phyloP scores from a whole-genome alignment of 2,329 filamentous ascomycete genomes.

The Bipolaris sorokiniana region DNA sequence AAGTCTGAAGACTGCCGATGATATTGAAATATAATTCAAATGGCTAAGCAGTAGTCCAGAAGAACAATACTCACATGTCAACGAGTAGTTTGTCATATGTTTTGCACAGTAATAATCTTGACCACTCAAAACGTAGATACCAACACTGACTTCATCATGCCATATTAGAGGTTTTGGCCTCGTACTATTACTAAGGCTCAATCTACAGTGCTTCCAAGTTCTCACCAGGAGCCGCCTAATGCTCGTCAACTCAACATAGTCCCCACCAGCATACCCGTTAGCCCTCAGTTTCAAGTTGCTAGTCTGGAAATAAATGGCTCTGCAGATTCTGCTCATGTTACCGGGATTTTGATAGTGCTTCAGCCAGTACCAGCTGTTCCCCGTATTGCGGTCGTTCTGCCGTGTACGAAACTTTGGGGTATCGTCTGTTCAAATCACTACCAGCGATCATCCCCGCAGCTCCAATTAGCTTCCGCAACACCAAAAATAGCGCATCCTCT shows the following conservation, averaged over 20 bases:
- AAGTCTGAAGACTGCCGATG: too few species aligned
- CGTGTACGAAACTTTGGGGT: slow-evolving; percentile 49
- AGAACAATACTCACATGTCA: too few species aligned
- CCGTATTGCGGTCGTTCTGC: slow-evolving; percentile 51
- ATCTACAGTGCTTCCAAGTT: slow-evolving; percentile 27
- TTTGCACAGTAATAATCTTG: too few species aligned
- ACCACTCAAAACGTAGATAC: too few species aligned
- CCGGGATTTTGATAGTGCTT: slow-evolving; percentile 50
- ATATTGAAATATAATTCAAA: too few species aligned
- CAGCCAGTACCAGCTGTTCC: slow-evolving; percentile 51
- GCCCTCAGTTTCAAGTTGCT: slow-evolving; percentile 49
- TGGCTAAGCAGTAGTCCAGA: too few species aligned
- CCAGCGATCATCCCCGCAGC: not conserved
- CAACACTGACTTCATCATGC: too few species aligned
- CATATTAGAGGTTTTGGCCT: too few species aligned
- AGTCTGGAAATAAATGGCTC: slow-evolving; percentile 51
- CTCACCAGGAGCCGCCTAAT: slow-evolving; percentile 44
- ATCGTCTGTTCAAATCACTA: slow-evolving; percentile 1
- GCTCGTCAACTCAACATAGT: slow-evolving; percentile 49
- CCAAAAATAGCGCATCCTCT: slow-evolving; percentile 9
- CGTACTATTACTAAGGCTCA: too few species aligned
- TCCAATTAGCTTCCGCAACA: slow-evolving; percentile 16
- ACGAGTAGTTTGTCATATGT: too few species aligned
- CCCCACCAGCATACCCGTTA: slow-evolving; percentile 45
- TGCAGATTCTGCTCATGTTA: slow-evolving; percentile 50